Evolutionary conservation across 805 yeast genomes (phyloP).

Genomic region (Barnettozyma californica): DNA sequence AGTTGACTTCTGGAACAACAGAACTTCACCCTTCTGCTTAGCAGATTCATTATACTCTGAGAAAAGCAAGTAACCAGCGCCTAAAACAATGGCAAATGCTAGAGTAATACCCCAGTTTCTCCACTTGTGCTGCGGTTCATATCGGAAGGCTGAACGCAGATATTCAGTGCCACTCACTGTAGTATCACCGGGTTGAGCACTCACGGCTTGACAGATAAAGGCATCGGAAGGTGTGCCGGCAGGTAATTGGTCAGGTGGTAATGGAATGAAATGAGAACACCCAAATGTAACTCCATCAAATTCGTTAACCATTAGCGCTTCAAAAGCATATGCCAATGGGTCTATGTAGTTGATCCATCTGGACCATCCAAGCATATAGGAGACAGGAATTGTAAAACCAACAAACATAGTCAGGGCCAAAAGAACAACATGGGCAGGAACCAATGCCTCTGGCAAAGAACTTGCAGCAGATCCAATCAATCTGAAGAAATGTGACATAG

Average conservation of each 20-base stretch:
- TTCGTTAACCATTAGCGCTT: constrained; percentile 51
- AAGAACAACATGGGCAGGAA: constrained; percentile 46
- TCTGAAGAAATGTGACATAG: constrained; percentile 52
- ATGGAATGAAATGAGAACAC: constrained; percentile 46
- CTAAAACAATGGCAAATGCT: constrained; percentile 51
- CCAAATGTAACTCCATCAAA: constrained; percentile 36
- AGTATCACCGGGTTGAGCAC: constrained; percentile 46
- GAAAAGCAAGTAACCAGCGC: constrained; percentile 45
- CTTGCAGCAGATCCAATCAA: constrained; percentile 43
- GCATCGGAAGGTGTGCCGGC: constrained; percentile 24
- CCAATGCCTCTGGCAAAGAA: constrained; percentile 47
- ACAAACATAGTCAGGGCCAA: constrained; percentile 43
- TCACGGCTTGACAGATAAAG: constrained; percentile 50
- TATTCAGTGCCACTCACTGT: constrained; percentile 50
- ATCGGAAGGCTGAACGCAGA: constrained; percentile 38
- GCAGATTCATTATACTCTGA: constrained; percentile 59
- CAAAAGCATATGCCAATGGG: constrained; percentile 52
- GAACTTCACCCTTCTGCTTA: constrained; percentile 65
- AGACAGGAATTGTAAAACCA: constrained; percentile 54
- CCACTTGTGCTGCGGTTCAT: constrained; percentile 48
- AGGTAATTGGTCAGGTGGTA: constrained; percentile 2
- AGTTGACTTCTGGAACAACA: constrained; percentile 50
- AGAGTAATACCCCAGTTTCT: constrained; percentile 58
- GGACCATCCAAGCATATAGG: constrained; percentile 54
- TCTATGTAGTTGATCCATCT: constrained; percentile 56